Conservation (phyloP, 208 protist species). For the Wallacemonas rigidus region DNA sequence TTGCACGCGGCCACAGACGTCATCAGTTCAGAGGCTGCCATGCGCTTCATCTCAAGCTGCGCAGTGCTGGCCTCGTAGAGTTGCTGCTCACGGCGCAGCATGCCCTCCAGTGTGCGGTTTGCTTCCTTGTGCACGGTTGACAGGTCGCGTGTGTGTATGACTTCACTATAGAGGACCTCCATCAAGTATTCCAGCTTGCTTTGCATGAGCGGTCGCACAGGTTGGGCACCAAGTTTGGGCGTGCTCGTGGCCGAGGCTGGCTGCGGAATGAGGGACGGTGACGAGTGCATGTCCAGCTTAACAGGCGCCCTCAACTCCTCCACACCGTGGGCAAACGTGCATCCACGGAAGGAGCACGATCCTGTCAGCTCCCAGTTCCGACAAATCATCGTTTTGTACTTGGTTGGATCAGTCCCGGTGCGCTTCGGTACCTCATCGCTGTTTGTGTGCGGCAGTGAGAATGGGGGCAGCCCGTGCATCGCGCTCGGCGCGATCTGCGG, state of each 20-base stretch:
- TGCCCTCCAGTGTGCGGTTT: constrained; percentile 66
- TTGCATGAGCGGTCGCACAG: background rate
- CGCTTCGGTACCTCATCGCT: constrained; percentile 42
- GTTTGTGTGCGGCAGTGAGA: constrained; percentile 52
- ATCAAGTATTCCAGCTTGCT: constrained; percentile 66
- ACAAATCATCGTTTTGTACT: constrained; percentile 89
- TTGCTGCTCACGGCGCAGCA: constrained; percentile 62
- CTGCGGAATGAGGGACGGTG: constrained; percentile 38
- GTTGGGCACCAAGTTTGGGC: constrained; percentile 23
- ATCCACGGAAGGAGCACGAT: constrained; percentile 68
- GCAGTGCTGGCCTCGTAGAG: constrained; percentile 41
- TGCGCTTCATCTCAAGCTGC: constrained; percentile 46
- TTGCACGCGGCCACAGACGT: constrained; percentile 8
- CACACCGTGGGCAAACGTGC: constrained; percentile 84
- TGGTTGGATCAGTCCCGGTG: constrained; percentile 66
- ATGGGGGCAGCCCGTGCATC: constrained; percentile 31
- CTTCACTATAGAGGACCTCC: constrained; percentile 67
- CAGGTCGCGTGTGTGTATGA: constrained; percentile 57
- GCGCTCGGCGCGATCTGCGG: constrained; percentile 16
- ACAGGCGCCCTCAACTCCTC: constrained; percentile 71
- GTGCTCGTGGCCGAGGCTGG: constrained; percentile 37
- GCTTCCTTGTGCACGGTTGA: constrained; percentile 64
- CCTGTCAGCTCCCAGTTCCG: constrained; percentile 80
- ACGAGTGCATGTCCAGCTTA: constrained; percentile 38
- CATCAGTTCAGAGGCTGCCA: constrained; percentile 31